These are phyloP conservation scores for Salix dunnii DNA, from an alignment of 345 rosid species.

Conservation along the genomic window DNA sequence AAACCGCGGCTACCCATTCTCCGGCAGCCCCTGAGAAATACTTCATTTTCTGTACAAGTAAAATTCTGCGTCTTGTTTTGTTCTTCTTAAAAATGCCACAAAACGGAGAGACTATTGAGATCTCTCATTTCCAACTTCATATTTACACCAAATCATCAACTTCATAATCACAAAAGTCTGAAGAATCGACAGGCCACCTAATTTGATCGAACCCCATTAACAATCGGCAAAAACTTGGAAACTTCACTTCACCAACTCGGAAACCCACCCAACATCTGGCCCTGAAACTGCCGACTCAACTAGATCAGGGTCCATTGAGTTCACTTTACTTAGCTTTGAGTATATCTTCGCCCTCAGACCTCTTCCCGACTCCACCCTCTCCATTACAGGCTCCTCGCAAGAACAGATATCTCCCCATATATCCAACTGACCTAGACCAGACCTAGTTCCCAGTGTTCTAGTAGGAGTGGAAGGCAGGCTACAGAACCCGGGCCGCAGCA, in stretches of 20 bases:
- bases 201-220: background rate
- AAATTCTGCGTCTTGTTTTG: background rate
- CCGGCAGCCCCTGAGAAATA: slow-evolving; percentile 27
- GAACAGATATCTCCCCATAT: slow-evolving; percentile 32
- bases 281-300: slow-evolving; percentile 21
- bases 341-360: slow-evolving; percentile 52
- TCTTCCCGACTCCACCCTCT: slow-evolving; percentile 64
- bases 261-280: slow-evolving; percentile 46
- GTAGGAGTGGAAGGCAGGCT: slow-evolving; percentile 38
- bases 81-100: slow-evolving; percentile 10
- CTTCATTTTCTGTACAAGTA: slow-evolving; percentile 21
- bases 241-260: slow-evolving; percentile 41
- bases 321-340: slow-evolving; percentile 50
- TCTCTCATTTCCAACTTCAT: slow-evolving; percentile 24
- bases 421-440: slow-evolving; percentile 18
- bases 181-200: slow-evolving; percentile 18
- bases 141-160: slow-evolving; percentile 26
- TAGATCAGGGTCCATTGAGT: slow-evolving; percentile 29
- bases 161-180: slow-evolving; percentile 1
- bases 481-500: slow-evolving; percentile 25
- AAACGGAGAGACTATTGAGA: slow-evolving; percentile 22
- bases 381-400: slow-evolving; percentile 47
- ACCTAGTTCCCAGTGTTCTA: slow-evolving; percentile 9
- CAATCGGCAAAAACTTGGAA: slow-evolving; percentile 9
- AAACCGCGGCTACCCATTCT: slow-evolving; percentile 28